Base-by-base conservation (phyloP, 805 yeast species). In the Candida succiphila region DNA sequence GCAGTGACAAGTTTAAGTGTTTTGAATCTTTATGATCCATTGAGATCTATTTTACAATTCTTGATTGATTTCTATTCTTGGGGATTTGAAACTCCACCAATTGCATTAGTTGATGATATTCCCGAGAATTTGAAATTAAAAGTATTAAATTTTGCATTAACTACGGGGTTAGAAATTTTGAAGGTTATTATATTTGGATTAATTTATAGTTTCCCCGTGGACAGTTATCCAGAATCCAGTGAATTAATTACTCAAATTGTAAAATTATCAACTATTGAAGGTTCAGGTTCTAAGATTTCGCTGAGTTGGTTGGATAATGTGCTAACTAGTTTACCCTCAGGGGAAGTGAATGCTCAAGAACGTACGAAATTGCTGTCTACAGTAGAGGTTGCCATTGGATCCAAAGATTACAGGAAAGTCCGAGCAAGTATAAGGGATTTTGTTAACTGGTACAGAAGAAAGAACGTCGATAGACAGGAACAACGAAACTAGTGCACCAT, bases 51-150 rank as follows among this genome's bases (percentile, higher is more conserved):
- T 15, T 59, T 88, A 37, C 87, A 85, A 48, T 86, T 74, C 52
- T 56, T 88, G 44, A 78, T 84, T 42, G 98, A 92, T 52, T 64
- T 86, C 24, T 57, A 83, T 17, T 72, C 87, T 6, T 88, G 94
- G 89, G 95, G 95, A 1, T 73, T 79, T 42, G 78, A 70, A 19
- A 63, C 71, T 8, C 87, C 95, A 2, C 95, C 96, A 5, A 67
- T 83, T 15, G 79, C 94, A 7, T 68, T 79, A 27, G 78, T 81
- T 9, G 65, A 61, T n/a, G 64, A 63, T 27, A 40, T 43, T 29
- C 7, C 10, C 9, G 23, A 21, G 10, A 21, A 29, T n/a, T 69
- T 82, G 41, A 69, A 72, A 37, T 49, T 54, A 17, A 65, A 67
- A 29, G 62, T 79, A 17, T 51, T 69, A 32, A 54, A 56, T 24